Percentiles rank a stretch among this genome's conserved stretches.
Evolutionary conservation across 768 basidiomycete species (phyloP).

Genomic region (Kwoniella bestiolae): DNA sequence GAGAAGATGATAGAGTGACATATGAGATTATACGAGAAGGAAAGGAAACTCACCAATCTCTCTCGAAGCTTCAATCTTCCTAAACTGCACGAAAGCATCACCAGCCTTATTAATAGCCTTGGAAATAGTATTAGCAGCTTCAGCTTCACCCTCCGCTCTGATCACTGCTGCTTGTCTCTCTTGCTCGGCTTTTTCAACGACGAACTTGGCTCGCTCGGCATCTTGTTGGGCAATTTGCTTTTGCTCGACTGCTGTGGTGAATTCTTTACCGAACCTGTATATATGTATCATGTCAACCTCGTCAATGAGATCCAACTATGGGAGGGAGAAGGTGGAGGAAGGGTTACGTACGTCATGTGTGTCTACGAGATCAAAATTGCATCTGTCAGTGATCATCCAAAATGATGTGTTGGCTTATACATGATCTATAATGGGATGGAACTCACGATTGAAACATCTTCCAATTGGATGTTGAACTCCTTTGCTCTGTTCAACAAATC

Average conservation of each 20-base stretch:
- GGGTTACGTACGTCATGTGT: constrained; percentile 59
- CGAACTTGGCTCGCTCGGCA: constrained; percentile 97
- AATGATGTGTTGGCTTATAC: too few relatives aligned
- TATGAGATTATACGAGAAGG: not conserved
- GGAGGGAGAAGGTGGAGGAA: constrained; percentile 5
- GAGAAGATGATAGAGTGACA: not conserved
- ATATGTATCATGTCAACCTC: not conserved
- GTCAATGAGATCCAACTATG: not conserved
- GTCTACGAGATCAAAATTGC: constrained; percentile 43
- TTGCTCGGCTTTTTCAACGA: constrained; percentile 99
- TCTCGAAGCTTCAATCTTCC: constrained; percentile 97
- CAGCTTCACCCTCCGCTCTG: constrained; percentile 96
- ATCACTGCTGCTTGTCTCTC: constrained; percentile 98
- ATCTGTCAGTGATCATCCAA: not conserved
- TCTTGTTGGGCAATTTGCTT: constrained; percentile 99
- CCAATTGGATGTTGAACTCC: constrained; percentile 92
- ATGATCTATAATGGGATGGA: not conserved
- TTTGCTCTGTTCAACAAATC: constrained; percentile 90
- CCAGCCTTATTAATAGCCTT: constrained; percentile 89
- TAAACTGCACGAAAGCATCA: constrained; percentile 90
- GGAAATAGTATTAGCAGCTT: constrained; percentile 92
- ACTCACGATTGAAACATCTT: constrained; percentile 88
- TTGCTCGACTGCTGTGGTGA: constrained; percentile 83
- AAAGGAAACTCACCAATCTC: constrained; percentile 68
- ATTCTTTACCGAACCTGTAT: constrained; percentile 57